A percentile compares a stretch with the other conserved stretches of the same genome.
Conservation (phyloP, 2,329 filamentous ascomycete genomes). For the Penicillium olsonii region DNA sequence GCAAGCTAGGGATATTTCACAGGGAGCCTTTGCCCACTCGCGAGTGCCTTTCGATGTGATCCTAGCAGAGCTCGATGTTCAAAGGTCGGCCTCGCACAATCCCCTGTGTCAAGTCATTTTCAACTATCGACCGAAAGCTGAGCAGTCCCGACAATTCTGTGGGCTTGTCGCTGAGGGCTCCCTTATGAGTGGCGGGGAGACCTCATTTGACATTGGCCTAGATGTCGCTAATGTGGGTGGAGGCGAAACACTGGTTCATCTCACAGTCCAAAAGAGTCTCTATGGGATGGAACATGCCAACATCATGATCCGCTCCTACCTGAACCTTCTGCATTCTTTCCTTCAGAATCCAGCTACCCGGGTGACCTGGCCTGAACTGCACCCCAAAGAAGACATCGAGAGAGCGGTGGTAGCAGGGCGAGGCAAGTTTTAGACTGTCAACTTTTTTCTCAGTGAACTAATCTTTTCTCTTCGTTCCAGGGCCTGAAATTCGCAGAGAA, state of each 20-base stretch:
- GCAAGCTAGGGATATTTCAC: conserved; percentile 25
- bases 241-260: conserved; percentile 18
- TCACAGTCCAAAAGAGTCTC: conserved; percentile 32
- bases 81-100: conserved; percentile 40
- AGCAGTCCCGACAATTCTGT: conserved; percentile 30
- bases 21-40: conserved; percentile 46
- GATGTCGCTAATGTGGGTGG: conserved; percentile 40
- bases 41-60: conserved; percentile 53
- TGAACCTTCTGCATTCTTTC: conserved; percentile 19
- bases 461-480: conserved; percentile 7
- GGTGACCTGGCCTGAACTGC: conserved; percentile 19
- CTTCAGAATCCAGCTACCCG: conserved; percentile 19
- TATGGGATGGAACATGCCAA: conserved; percentile 33
- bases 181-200: conserved; percentile 20
- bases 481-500: conserved; percentile 20
- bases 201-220: conserved; percentile 37
- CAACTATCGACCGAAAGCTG: conserved; percentile 46
- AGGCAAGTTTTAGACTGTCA: conserved; percentile 10
- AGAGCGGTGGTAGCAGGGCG: conserved; percentile 14
- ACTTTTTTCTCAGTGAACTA: neutral
- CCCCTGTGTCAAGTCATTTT: conserved; percentile 56
- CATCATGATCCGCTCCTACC: conserved; percentile 21
- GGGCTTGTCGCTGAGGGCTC: conserved; percentile 15
- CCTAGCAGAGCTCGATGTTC: conserved; percentile 45
- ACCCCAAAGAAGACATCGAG: conserved; percentile 16